Evolutionary conservation across 164 flowering plant genomes (phyloP), one percentile per base, ranked within the genome.

Genomic region (Cinnamomum micranthum): DNA sequence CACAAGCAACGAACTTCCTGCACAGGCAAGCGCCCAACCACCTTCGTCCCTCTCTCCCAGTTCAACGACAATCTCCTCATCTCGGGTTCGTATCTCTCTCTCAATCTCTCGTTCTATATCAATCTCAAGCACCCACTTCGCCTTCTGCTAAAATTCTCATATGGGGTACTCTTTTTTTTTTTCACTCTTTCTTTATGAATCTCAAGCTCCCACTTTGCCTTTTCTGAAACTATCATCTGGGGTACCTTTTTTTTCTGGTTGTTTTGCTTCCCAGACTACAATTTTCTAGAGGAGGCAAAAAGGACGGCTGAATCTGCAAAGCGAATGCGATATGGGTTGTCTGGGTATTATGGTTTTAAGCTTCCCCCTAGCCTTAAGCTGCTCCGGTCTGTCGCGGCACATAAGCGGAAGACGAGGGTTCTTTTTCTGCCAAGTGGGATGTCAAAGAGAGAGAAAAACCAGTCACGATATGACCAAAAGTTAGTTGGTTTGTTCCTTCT

Each of bases 211-310:
- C 70, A 19, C 69, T 74, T 64, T 27, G 33, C 24, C 41, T 66
- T 65, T 52, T 22, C 71, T 31, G 17, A 9, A n/a, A 15, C 22
- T 69, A 15, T 55, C 17, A 55, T 17, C n/a, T 17, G 17, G 6
- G 60, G 0, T 55, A 55, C 60, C 2, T 25, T 65, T 25, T 65
- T 27, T 63, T 20, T 27, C 50, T 50, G 15, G 14, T 23, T n/a
- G 22, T 65, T 66, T 25, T 78, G n/a, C 17, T 80, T 62, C 19
- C 3, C 72, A 92, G 95, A 92, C 76, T 92, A 89, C 75, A 81
- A 86, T 76, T 78, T 93, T 80, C 87, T 93, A 3, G 93, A 93
- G 85, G 93, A 91, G 69, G 80, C 87, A 63, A 93, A 91, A 83
- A 84, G 90, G 81, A 84, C 86, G 5, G 88, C 92, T 64, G 97